These are phyloP conservation scores for Microcyclospora pomicola DNA, from an alignment of 2,329 filamentous ascomycete genomes.

Conservation along the genomic window DNA sequence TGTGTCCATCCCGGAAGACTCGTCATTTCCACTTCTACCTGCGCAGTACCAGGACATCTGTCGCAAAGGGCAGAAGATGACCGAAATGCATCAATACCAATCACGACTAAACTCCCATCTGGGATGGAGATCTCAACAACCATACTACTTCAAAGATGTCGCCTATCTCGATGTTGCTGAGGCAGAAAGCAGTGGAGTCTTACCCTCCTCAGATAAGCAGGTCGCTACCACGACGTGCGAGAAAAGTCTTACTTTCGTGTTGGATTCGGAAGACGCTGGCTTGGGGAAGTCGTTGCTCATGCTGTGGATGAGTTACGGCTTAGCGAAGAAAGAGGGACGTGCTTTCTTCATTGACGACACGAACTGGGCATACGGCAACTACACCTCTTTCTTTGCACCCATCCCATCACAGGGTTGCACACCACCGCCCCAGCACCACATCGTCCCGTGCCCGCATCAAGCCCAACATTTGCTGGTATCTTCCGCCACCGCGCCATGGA, in stretches of 20 bases:
- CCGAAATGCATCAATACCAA: conserved; percentile 19
- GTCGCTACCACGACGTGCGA: conserved; percentile 42
- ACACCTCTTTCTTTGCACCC: conserved; percentile 55
- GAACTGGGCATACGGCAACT: conserved; percentile 67
- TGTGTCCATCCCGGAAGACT: conserved; percentile 56
- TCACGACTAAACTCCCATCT: conserved; percentile 22
- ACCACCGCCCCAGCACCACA: conserved; percentile 59
- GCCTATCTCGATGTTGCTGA: conserved; percentile 64
- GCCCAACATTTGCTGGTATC: conserved; percentile 65
- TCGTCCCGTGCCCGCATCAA: conserved; percentile 65
- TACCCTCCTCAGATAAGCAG: conserved; percentile 24
- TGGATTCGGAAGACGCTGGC: conserved; percentile 62
- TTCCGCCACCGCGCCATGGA: conserved; percentile 48
- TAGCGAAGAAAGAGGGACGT: conserved; percentile 59
- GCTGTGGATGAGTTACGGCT: conserved; percentile 71
- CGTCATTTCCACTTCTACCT: conserved; percentile 52
- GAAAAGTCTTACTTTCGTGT: conserved; percentile 60
- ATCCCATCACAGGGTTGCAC: conserved; percentile 53
- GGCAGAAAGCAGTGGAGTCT: conserved; percentile 50
- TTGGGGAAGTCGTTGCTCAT: conserved; percentile 64
- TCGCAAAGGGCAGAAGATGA: conserved; percentile 36
- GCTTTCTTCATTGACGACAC: conserved; percentile 77
- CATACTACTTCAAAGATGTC: conserved; percentile 49
- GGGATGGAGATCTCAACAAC: conserved; percentile 32
- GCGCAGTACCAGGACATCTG: conserved; percentile 58